A percentile compares a stretch with the other conserved stretches of the same genome.
Conservation (phyloP, 129 eudicot species). For the Saposhnikovia divaricata region DNA sequence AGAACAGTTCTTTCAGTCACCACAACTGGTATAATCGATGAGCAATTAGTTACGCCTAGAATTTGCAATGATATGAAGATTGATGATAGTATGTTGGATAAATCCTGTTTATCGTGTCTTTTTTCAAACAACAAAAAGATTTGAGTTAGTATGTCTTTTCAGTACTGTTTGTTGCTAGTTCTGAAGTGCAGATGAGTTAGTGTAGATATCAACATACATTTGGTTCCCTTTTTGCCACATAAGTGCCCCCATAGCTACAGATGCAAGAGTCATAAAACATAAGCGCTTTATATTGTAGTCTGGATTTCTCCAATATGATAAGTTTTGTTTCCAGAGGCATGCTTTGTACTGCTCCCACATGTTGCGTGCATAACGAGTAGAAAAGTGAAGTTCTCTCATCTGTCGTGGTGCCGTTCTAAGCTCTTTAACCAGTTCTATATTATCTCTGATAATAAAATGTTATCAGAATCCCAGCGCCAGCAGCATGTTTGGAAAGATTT, state of each 20-base stretch:
- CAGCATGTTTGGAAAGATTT: neutral
- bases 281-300: conserved; percentile 12
- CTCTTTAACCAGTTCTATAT: neutral
- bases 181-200: neutral
- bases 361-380: conserved; percentile 15
- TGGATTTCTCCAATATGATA: conserved; percentile 23
- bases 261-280: neutral
- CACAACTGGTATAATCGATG: neutral
- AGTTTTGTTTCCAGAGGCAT: conserved; percentile 29
- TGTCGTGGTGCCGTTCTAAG: conserved; percentile 6
- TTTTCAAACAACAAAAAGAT: neutral
- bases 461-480: neutral
- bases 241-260: conserved; percentile 14
- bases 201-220: neutral
- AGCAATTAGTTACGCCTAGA: conserved; percentile 2
- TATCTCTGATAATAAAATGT: neutral
- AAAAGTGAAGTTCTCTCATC: conserved; percentile 15
- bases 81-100: conserved; percentile 40
- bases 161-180: neutral
- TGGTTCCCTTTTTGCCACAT: conserved; percentile 17
- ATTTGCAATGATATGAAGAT: conserved; percentile 51
- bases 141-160: neutral
- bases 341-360: conserved; percentile 14
- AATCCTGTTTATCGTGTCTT: conserved; percentile 13
- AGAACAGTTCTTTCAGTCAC: conserved; percentile 7